phyloP scores from a whole-genome alignment of 2,329 filamentous ascomycete species.

The Penicillium oxalicum region DNA sequence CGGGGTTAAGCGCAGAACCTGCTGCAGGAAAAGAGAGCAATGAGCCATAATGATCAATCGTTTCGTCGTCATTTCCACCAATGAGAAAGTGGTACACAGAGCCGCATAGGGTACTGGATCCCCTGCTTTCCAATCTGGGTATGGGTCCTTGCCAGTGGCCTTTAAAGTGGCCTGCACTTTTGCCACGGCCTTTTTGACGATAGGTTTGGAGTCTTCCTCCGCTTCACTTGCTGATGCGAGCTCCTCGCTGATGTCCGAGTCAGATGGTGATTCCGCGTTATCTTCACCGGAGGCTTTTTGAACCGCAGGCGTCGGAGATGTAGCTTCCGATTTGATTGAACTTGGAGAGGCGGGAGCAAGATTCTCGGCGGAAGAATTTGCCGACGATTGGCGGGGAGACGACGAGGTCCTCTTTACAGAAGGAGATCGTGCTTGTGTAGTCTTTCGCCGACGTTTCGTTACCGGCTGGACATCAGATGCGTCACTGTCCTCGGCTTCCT shows the following conservation, averaged over 20 bases:
- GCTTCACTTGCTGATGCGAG: conserved; percentile 44
- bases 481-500: conserved; percentile 41
- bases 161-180: conserved; percentile 73
- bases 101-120: conserved; percentile 90
- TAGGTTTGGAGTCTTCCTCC: conserved; percentile 61
- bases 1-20: conserved; percentile 88
- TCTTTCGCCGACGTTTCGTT: conserved; percentile 47
- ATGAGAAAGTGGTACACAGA: conserved; percentile 86
- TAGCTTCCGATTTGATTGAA: conserved; percentile 13
- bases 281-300: conserved; percentile 46
- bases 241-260: conserved; percentile 33
- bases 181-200: conserved; percentile 67
- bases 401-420: conserved; percentile 17
- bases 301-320: conserved; percentile 19
- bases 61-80: conserved; percentile 92
- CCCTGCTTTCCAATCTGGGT: conserved; percentile 88
- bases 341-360: background rate
- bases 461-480: conserved; percentile 56
- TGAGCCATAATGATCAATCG: conserved; percentile 81
- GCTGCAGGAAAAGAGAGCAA: conserved; percentile 82
- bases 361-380: conserved; percentile 7
- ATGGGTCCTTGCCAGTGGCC: conserved; percentile 67
- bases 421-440: conserved; percentile 34
- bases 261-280: conserved; percentile 27
- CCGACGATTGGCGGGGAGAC: conserved; percentile 17